phyloP scores from a whole-genome alignment of 768 basidiomycete genomes.

The Ramaria sp. region DNA sequence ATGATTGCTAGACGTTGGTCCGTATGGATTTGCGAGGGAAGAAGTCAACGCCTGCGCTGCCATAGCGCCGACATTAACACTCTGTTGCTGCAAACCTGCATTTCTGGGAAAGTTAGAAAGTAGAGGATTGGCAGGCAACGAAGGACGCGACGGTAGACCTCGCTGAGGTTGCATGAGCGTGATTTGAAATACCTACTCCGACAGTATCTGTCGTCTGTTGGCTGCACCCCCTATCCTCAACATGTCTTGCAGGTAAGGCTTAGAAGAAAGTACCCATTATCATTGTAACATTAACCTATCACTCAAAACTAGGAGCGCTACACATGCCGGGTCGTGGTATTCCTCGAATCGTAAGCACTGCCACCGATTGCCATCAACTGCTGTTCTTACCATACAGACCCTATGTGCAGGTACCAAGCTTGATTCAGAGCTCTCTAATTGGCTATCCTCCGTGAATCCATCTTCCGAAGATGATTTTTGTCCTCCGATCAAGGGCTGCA shows the following conservation, averaged over 20 bases:
- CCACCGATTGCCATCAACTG: slow-evolving; percentile 10
- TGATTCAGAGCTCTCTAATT: slow-evolving; percentile 46
- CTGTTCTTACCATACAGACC: not conserved
- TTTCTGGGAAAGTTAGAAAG: not conserved
- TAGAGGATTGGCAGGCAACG: not conserved
- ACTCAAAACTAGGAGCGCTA: slow-evolving; percentile 51
- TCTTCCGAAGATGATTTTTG: slow-evolving; percentile 23
- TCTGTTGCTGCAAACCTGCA: not conserved
- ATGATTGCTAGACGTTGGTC: slow-evolving; percentile 8
- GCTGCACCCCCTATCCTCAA: not conserved
- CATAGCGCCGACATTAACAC: not conserved
- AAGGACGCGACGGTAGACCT: not conserved
- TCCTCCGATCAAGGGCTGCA: slow-evolving; percentile 60
- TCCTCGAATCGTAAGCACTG: slow-evolving; percentile 48
- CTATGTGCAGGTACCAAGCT: slow-evolving; percentile 40
- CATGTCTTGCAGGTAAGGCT: not conserved
- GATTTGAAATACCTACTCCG: not conserved
- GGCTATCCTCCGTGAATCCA: slow-evolving; percentile 47
- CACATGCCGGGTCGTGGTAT: slow-evolving; percentile 93
- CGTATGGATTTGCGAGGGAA: slow-evolving; percentile 21
- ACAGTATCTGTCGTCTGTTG: not conserved
- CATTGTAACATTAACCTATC: not conserved
- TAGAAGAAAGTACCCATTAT: not conserved
- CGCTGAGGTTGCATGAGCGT: slow-evolving; percentile 2
- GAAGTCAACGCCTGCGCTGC: slow-evolving; percentile 17